Evolutionary conservation across 2,329 filamentous ascomycete genomes (phyloP).

Genomic region (Aspergillus novoparasiticus): DNA sequence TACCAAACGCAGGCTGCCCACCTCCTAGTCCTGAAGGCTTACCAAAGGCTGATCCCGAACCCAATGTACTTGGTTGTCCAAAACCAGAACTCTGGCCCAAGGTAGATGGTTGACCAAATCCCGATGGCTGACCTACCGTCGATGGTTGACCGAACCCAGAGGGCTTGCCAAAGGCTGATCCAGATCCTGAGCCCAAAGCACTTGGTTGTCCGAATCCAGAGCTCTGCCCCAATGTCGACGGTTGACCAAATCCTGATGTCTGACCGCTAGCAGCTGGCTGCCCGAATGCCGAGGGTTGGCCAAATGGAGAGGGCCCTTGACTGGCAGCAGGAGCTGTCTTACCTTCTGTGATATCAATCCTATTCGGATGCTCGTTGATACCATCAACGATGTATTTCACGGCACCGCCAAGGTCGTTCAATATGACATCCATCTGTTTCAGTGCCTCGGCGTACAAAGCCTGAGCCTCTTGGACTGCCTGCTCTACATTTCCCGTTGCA

Average conservation of each 20-base stretch:
- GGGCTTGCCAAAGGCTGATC: conserved; percentile 23
- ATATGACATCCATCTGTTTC: conserved; percentile 71
- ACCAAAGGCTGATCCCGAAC: conserved; percentile 43
- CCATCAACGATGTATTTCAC: conserved; percentile 68
- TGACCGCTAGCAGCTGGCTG: conserved; percentile 35
- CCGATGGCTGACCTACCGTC: conserved; percentile 32
- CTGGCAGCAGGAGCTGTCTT: conserved; percentile 25
- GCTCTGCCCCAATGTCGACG: conserved; percentile 26
- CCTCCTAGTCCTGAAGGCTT: conserved; percentile 36
- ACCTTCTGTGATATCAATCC: conserved; percentile 57
- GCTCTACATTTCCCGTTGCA: conserved; percentile 61
- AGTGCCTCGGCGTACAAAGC: conserved; percentile 65
- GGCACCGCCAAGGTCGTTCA: conserved; percentile 71
- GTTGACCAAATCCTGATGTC: conserved; percentile 30
- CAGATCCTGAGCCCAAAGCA: conserved; percentile 3
- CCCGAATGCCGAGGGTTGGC: conserved; percentile 42
- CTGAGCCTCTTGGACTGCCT: conserved; percentile 54
- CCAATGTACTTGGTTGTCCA: conserved; percentile 27
- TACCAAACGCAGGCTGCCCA: conserved; percentile 29
- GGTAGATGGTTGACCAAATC: conserved; percentile 24
- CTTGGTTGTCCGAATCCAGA: conserved; percentile 23
- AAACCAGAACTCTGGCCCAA: conserved; percentile 25
- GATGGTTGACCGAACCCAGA: conserved; percentile 25
- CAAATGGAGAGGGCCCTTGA: conserved; percentile 27
- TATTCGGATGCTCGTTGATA: conserved; percentile 73